These are phyloP conservation scores for Trichoderma brevicompactum DNA, from an alignment of 2,329 filamentous ascomycete species.

Conservation along the genomic window DNA sequence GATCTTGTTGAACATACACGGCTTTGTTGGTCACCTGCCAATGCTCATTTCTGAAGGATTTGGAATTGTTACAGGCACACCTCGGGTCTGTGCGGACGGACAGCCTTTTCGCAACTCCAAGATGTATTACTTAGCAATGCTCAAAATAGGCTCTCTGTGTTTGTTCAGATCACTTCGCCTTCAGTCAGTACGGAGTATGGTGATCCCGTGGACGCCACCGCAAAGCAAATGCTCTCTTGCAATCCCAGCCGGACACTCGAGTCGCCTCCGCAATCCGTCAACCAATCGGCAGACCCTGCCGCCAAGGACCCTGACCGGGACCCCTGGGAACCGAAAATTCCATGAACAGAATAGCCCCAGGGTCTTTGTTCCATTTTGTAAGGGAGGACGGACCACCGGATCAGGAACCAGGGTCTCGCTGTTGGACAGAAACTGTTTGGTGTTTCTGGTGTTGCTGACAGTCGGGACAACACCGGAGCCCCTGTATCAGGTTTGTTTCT, in stretches of 20 bases:
- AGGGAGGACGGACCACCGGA: background rate
- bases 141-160: background rate
- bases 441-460: conserved; percentile 4
- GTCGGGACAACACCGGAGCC: background rate
- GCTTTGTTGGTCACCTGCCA: no score
- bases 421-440: background rate
- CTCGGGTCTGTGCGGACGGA: background rate
- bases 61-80: background rate
- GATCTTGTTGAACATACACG: background rate
- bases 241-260: background rate
- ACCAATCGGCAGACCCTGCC: conserved; percentile 14
- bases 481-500: conserved; percentile 25
- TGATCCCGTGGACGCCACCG: background rate
- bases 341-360: background rate
- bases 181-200: background rate
- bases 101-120: background rate
- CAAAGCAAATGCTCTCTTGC: background rate
- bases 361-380: background rate
- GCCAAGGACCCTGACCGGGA: background rate
- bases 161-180: background rate
- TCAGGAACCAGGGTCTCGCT: background rate
- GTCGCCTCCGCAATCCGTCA: conserved; percentile 10
- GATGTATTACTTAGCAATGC: background rate
- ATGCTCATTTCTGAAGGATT: background rate
- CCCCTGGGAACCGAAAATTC: background rate